phyloP scores from a whole-genome alignment of 768 basidiomycete genomes.

The Boletellus ananas region DNA sequence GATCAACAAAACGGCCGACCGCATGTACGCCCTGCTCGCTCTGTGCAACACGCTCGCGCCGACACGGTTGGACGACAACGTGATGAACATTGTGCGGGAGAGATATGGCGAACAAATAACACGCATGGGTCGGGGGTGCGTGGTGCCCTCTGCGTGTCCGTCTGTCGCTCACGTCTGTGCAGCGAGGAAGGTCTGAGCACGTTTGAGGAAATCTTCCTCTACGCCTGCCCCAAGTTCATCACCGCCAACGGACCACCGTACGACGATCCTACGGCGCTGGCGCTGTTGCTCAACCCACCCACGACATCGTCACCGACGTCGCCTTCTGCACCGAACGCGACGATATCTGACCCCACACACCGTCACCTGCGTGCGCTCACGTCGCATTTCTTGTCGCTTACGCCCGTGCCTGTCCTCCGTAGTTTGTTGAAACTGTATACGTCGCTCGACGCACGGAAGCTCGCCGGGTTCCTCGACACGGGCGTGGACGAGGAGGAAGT shows the following conservation, averaged over 20 bases:
- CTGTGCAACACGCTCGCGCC: slow-evolving; percentile 93
- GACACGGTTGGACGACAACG: slow-evolving; percentile 89
- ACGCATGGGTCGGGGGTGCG: slow-evolving; percentile 82
- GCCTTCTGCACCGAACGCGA: slow-evolving; percentile 16
- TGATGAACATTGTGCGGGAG: slow-evolving; percentile 89
- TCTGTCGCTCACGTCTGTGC: background rate
- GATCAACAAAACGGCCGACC: slow-evolving; percentile 97
- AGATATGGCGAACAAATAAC: slow-evolving; percentile 88
- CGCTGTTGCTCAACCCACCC: slow-evolving; percentile 41
- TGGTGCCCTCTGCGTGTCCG: slow-evolving; percentile 11
- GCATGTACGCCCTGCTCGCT: slow-evolving; percentile 96
- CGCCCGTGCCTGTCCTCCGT: slow-evolving; percentile 78
- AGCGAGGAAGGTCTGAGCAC: slow-evolving; percentile 63
- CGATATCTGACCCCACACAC: slow-evolving; percentile 61
- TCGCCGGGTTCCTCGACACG: slow-evolving; percentile 81
- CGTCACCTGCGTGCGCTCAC: slow-evolving; percentile 86
- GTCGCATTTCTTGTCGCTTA: slow-evolving; percentile 69
- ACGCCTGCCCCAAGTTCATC: slow-evolving; percentile 97
- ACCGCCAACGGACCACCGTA: slow-evolving; percentile 92
- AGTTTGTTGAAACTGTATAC: slow-evolving; percentile 96
- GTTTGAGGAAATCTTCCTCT: slow-evolving; percentile 67
- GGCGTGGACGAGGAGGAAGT: slow-evolving; percentile 86
- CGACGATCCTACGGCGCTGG: slow-evolving; percentile 67
- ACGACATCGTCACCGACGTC: slow-evolving; percentile 32
- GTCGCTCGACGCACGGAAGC: slow-evolving; percentile 84